Percentiles rank a stretch among this genome's conserved stretches.
Conservation (phyloP, 106 monocot species). For the Acorus calamus region DNA sequence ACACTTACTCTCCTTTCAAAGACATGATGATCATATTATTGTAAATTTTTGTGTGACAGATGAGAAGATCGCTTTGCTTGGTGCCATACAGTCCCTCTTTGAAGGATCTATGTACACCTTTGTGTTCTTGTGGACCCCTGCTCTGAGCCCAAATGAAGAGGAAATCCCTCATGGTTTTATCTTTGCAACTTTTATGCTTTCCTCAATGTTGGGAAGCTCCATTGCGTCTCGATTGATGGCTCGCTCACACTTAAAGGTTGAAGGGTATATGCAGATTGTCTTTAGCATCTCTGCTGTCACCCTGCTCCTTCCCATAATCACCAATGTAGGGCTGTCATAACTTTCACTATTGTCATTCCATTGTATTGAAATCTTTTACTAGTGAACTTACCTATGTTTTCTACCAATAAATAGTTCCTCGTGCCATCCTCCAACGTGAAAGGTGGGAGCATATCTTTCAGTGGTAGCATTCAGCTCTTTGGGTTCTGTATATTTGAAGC, state of each 20-base stretch:
- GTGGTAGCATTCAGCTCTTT: slow-evolving; percentile 67
- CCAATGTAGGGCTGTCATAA: slow-evolving; percentile 37
- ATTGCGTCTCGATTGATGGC: slow-evolving; percentile 80
- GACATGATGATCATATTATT: not conserved
- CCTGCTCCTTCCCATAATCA: slow-evolving; percentile 72
- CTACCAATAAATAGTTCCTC: slow-evolving; percentile 36
- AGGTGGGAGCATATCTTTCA: slow-evolving; percentile 60
- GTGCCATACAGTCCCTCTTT: slow-evolving; percentile 95
- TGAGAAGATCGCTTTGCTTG: slow-evolving; percentile 95
- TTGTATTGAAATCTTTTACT: not conserved
- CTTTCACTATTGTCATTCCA: not conserved
- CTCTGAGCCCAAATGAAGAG: slow-evolving; percentile 91
- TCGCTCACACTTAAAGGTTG: slow-evolving; percentile 62
- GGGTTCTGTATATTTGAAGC: slow-evolving; percentile 94
- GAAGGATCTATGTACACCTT: slow-evolving; percentile 98
- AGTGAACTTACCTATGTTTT: not conserved
- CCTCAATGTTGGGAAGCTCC: slow-evolving; percentile 96
- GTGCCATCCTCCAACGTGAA: slow-evolving; percentile 34
- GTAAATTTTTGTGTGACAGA: slow-evolving; percentile 23
- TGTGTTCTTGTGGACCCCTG: slow-evolving; percentile 97
- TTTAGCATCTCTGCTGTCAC: slow-evolving; percentile 68
- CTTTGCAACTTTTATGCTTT: slow-evolving; percentile 96
- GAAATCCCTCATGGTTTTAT: slow-evolving; percentile 97
- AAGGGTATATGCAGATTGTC: slow-evolving; percentile 94
- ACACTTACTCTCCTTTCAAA: not conserved